A percentile compares a stretch with the other conserved stretches of the same genome.
Evolutionary conservation across 2,329 filamentous ascomycete genomes (phyloP).

Genomic region (Thelonectria rubi): DNA sequence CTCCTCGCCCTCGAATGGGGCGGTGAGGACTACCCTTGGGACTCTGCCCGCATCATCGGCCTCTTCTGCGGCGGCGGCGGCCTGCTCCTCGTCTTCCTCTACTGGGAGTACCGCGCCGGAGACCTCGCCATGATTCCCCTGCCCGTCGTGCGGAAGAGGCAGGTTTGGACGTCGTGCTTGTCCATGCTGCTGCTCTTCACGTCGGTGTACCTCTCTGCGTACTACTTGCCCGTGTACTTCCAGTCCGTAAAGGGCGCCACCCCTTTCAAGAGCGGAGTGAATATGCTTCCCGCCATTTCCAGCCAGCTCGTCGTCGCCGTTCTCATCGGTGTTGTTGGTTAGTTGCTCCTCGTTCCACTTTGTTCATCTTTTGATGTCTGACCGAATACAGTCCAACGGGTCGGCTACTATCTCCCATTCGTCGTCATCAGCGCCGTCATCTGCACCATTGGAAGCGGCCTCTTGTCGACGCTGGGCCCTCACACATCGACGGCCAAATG

Average conservation of each 20-base stretch:
- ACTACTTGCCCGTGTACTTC: conserved; percentile 62
- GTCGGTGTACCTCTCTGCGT: conserved; percentile 55
- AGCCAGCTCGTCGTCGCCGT: conserved; percentile 39
- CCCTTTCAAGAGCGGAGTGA: conserved; percentile 42
- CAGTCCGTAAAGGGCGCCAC: conserved; percentile 54
- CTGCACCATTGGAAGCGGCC: conserved; percentile 49
- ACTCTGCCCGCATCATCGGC: conserved; percentile 54
- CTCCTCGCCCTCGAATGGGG: conserved; percentile 64
- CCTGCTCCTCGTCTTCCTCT: conserved; percentile 53
- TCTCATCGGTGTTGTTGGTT: conserved; percentile 36
- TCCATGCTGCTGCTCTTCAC: conserved; percentile 55
- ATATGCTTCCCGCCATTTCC: conserved; percentile 43
- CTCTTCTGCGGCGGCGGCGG: conserved; percentile 54
- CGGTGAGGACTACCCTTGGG: conserved; percentile 57
- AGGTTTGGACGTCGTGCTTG: conserved; percentile 53
- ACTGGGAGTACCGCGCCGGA: conserved; percentile 55
- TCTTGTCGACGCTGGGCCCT: conserved; percentile 52
- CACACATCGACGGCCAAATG: conserved; percentile 49
- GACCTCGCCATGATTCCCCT: conserved; percentile 61
- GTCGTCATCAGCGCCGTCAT: conserved; percentile 48
- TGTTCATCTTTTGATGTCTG: neutral
- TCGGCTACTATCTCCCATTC: conserved; percentile 57
- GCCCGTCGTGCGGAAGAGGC: conserved; percentile 53
- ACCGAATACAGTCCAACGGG: conserved; percentile 31
- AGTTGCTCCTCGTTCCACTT: neutral